phyloP scores from a whole-genome alignment of 1,284 basidiomycete genomes.

The Stereum hirsutum region DNA sequence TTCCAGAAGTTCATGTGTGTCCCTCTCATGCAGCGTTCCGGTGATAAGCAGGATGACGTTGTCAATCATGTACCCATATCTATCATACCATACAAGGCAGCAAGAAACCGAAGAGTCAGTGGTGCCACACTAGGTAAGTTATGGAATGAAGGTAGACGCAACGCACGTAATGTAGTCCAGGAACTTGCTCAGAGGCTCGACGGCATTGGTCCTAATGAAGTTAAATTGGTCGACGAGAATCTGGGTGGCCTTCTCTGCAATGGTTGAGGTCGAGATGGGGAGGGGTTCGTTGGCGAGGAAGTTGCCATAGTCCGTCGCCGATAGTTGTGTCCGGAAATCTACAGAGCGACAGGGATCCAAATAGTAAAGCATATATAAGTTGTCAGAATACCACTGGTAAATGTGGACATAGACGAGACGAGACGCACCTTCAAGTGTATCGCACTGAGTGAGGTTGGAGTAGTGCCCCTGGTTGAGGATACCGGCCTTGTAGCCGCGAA shows the following conservation, averaged over 20 bases:
- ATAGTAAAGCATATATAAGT: neutral
- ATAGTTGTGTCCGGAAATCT: constrained; percentile 92
- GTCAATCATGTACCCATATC: constrained; percentile 99
- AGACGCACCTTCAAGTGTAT: constrained; percentile 84
- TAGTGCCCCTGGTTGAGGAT: constrained; percentile 88
- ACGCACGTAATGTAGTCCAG: constrained; percentile 94
- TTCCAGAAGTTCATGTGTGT: constrained; percentile 94
- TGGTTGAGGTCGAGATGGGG: constrained; percentile 92
- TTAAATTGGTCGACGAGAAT: constrained; percentile 97
- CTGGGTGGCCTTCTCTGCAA: constrained; percentile 92
- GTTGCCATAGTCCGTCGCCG: constrained; percentile 97
- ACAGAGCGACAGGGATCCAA: constrained; percentile 1
- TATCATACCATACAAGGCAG: constrained; percentile 21
- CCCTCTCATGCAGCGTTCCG: constrained; percentile 94
- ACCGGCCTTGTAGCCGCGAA: constrained; percentile 92
- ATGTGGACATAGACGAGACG: neutral
- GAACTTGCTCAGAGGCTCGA: constrained; percentile 87
- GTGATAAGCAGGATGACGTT: constrained; percentile 98
- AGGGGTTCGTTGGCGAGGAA: constrained; percentile 96
- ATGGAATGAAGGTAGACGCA: no score
- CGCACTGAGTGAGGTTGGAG: constrained; percentile 93
- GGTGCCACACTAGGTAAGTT: no score
- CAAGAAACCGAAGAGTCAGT: no score
- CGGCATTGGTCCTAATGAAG: constrained; percentile 86
- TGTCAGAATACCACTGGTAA: neutral